These are phyloP conservation scores for Amanita subjunquillea DNA, from an alignment of 768 basidiomycete species.

Conservation along the genomic window DNA sequence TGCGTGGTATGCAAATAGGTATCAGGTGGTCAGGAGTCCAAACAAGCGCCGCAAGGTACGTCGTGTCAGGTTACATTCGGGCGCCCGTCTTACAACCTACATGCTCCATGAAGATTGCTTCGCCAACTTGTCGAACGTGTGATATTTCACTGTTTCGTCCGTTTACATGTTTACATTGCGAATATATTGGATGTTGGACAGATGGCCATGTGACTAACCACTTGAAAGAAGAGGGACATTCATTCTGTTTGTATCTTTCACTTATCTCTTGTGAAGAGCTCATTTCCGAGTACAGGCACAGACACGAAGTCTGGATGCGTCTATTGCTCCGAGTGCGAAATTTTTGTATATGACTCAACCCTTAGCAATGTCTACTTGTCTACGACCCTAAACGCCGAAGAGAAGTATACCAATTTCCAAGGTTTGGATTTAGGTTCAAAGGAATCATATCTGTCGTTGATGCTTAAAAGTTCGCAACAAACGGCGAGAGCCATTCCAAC, in stretches of 20 bases:
- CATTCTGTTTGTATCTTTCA: constrained; percentile 44
- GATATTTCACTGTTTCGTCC: constrained; percentile 45
- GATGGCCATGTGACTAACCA: constrained; percentile 48
- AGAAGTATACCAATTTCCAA: constrained; percentile 51
- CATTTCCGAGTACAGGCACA: constrained; percentile 36
- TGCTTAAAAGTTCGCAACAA: constrained; percentile 21
- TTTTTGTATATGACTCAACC: constrained; percentile 55
- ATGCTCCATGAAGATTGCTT: constrained; percentile 25
- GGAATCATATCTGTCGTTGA: neutral
- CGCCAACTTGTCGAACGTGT: constrained; percentile 59
- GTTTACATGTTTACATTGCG: constrained; percentile 65
- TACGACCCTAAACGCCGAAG: constrained; percentile 43
- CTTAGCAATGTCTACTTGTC: constrained; percentile 37
- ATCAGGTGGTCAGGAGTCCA: constrained; percentile 35
- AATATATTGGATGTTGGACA: constrained; percentile 62
- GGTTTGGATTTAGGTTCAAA: constrained; percentile 22
- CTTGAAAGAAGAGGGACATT: constrained; percentile 45
- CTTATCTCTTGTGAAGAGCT: neutral
- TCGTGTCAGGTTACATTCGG: neutral
- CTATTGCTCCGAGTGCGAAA: constrained; percentile 65
- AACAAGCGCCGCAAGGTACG: constrained; percentile 60
- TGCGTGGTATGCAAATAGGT: constrained; percentile 41
- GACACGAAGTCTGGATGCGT: constrained; percentile 68
- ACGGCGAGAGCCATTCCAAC: constrained; percentile 23
- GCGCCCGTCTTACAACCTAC: neutral